phyloP scores from a whole-genome alignment of 108 stramenopile species.

The Nitzschia putrida region DNA sequence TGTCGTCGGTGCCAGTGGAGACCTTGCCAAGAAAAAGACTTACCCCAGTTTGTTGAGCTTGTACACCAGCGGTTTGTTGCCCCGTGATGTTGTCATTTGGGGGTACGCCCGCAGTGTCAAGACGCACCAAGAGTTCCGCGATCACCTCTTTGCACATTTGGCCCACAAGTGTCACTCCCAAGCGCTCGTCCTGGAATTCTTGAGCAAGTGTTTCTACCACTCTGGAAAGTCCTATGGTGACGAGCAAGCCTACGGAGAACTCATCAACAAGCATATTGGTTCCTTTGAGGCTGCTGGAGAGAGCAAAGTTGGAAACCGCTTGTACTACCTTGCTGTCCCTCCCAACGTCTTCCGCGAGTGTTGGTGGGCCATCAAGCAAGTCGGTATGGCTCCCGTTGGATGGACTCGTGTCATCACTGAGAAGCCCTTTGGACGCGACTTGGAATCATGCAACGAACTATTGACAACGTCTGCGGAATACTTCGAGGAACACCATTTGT shows the following conservation, averaged over 20 bases:
- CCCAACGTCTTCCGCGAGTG: slow-evolving; percentile 92
- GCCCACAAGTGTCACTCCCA: slow-evolving; percentile 33
- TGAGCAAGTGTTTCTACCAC: slow-evolving; percentile 79
- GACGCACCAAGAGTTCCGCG: slow-evolving; percentile 75
- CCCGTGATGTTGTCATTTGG: slow-evolving; percentile 62
- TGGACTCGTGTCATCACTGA: slow-evolving; percentile 92
- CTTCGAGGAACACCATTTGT: slow-evolving; percentile 74
- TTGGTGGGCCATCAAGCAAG: slow-evolving; percentile 67
- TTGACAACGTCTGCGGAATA: slow-evolving; percentile 31
- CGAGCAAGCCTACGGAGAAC: slow-evolving; percentile 56
- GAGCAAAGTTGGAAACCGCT: slow-evolving; percentile 41
- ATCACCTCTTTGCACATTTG: slow-evolving; percentile 73
- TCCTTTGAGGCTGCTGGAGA: slow-evolving; percentile 20
- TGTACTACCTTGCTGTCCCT: slow-evolving; percentile 97
- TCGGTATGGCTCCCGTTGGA: slow-evolving; percentile 50
- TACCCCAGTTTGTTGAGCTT: slow-evolving; percentile 91
- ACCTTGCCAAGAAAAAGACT: slow-evolving; percentile 98
- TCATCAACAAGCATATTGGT: slow-evolving; percentile 44
- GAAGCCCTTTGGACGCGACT: slow-evolving; percentile 97
- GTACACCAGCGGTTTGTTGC: slow-evolving; percentile 75
- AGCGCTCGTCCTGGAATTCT: slow-evolving; percentile 67
- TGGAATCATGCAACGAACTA: slow-evolving; percentile 71
- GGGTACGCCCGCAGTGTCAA: slow-evolving; percentile 91
- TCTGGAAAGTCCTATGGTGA: slow-evolving; percentile 86
- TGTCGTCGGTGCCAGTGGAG: slow-evolving; percentile 91